Evolutionary conservation across 2,329 filamentous ascomycete species (phyloP).

Genomic region (Neodidymelliopsis sp.): DNA sequence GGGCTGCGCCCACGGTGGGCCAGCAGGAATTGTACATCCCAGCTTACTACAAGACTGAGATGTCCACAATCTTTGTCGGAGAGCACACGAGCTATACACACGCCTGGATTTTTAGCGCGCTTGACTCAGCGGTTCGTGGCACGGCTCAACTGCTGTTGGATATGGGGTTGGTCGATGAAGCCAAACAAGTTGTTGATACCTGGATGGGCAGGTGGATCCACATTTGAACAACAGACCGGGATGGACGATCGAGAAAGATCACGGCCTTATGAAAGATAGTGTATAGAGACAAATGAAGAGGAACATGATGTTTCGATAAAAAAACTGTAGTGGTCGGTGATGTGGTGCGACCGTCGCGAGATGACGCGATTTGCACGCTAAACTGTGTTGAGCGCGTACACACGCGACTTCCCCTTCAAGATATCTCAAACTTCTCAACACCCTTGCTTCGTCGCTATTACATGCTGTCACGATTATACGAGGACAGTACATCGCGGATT

Average conservation of each 20-base stretch:
- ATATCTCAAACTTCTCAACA: too few species aligned
- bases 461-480: too few species aligned
- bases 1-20: constrained; percentile 66
- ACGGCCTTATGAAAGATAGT: not conserved
- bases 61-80: constrained; percentile 70
- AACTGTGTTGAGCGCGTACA: not conserved
- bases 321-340: not conserved
- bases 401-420: too few species aligned
- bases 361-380: constrained; percentile 4
- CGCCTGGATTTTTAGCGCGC: constrained; percentile 72
- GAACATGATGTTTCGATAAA: not conserved
- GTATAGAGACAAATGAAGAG: not conserved
- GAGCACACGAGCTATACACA: constrained; percentile 77
- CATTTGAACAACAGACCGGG: not conserved
- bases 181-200: constrained; percentile 67
- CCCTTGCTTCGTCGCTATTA: too few species aligned
- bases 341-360: not conserved
- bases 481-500: too few species aligned
- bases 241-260: not conserved
- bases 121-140: constrained; percentile 72
- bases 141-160: constrained; percentile 69
- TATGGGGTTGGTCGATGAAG: constrained; percentile 73
- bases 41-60: constrained; percentile 75
- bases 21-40: constrained; percentile 75
- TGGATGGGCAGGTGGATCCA: constrained; percentile 76